Evolutionary conservation across 1,284 basidiomycete genomes (phyloP).

Genomic region (Apiotrichum laibachii): DNA sequence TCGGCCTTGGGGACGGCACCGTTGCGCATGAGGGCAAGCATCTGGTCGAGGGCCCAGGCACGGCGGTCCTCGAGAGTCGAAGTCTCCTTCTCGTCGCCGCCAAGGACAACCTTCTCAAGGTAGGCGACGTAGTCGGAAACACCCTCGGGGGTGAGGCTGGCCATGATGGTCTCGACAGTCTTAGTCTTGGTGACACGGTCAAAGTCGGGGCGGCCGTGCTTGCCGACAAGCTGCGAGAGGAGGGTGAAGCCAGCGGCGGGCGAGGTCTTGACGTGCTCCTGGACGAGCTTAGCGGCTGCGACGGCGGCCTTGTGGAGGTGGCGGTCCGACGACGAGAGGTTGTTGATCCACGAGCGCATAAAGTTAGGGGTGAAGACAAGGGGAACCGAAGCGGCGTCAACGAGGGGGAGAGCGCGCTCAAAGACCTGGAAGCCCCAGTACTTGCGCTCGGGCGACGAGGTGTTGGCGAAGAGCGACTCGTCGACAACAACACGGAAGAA

Average conservation of each 20-base stretch:
- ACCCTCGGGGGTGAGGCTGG: constrained; percentile 91
- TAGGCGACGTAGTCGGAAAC: constrained; percentile 86
- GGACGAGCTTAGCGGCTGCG: constrained; percentile 73
- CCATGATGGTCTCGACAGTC: constrained; percentile 84
- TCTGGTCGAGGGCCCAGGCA: constrained; percentile 82
- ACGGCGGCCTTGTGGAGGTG: constrained; percentile 84
- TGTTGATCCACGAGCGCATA: constrained; percentile 95
- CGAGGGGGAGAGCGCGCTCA: constrained; percentile 70
- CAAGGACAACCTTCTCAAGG: constrained; percentile 71
- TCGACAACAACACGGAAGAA: constrained; percentile 89
- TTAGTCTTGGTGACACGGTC: constrained; percentile 90
- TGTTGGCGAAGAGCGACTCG: constrained; percentile 81
- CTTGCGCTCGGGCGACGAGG: constrained; percentile 83
- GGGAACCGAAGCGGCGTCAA: constrained; percentile 59
- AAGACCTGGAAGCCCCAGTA: constrained; percentile 96
- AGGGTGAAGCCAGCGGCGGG: constrained; percentile 80
- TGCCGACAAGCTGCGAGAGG: constrained; percentile 80
- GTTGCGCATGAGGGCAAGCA: constrained; percentile 74
- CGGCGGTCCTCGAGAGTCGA: constrained; percentile 17
- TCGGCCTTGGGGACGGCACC: constrained; percentile 77
- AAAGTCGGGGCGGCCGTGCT: constrained; percentile 82
- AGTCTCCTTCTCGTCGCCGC: constrained; percentile 53
- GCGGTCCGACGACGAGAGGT: constrained; percentile 80
- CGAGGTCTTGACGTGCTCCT: constrained; percentile 69
- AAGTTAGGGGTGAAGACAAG: constrained; percentile 93